Percentiles rank a stretch among this genome's conserved stretches.
Conservation (phyloP, 208 protist genomes). For the Leishmania turanica region DNA sequence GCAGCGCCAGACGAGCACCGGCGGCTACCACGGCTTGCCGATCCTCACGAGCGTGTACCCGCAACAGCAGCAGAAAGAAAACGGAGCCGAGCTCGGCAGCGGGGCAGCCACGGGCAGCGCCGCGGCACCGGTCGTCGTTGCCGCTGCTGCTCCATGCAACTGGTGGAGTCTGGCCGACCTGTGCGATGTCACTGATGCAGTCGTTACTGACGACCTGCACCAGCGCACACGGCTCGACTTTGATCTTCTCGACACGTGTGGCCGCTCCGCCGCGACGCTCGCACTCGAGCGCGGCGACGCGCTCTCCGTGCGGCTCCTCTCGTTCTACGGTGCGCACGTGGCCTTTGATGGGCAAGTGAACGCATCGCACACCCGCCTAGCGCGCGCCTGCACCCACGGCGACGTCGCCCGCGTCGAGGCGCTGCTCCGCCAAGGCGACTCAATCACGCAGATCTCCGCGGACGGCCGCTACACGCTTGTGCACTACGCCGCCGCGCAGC, state of each 20-base stretch:
- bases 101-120: neutral
- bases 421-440: slow-evolving; percentile 65
- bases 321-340: slow-evolving; percentile 53
- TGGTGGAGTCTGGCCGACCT: slow-evolving; percentile 17
- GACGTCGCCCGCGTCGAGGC: slow-evolving; percentile 59
- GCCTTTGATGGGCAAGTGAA: slow-evolving; percentile 42
- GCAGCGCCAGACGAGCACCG: slow-evolving; percentile 17
- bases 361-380: slow-evolving; percentile 60
- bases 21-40: slow-evolving; percentile 16
- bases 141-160: neutral
- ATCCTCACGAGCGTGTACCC: slow-evolving; percentile 26
- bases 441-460: slow-evolving; percentile 49
- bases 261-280: slow-evolving; percentile 22
- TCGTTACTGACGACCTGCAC: neutral
- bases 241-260: slow-evolving; percentile 17
- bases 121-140: neutral
- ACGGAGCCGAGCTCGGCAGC: neutral
- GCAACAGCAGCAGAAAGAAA: neutral
- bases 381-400: slow-evolving; percentile 61
- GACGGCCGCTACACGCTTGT: slow-evolving; percentile 89
- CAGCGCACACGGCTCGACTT: slow-evolving; percentile 42
- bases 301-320: slow-evolving; percentile 47
- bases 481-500: slow-evolving; percentile 81
- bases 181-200: slow-evolving; percentile 1
- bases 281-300: slow-evolving; percentile 48